Conservation (phyloP, 2,329 filamentous ascomycete genomes). For the Sporothrix protearum region DNA sequence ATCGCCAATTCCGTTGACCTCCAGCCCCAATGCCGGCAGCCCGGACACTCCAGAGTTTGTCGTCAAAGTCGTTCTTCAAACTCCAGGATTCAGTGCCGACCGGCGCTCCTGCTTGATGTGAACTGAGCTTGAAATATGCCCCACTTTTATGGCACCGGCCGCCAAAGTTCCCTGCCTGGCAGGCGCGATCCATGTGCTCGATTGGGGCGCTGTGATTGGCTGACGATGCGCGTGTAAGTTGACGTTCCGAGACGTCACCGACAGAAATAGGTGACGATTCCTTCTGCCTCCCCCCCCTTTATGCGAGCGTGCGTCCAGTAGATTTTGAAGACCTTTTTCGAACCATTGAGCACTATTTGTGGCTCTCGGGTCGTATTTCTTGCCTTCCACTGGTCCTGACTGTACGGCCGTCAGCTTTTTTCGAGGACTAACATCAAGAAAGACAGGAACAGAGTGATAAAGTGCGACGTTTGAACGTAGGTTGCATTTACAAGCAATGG, state of each 20-base stretch:
- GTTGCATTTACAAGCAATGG: not conserved
- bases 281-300: not conserved
- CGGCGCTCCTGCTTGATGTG: too few species aligned
- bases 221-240: not conserved
- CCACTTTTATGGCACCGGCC: constrained; percentile 7
- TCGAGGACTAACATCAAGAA: not conserved
- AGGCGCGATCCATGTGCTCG: constrained; percentile 1
- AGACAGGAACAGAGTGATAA: not conserved
- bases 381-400: not conserved
- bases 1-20: too few species aligned
- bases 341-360: too few species aligned
- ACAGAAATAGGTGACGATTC: not conserved
- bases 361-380: not conserved
- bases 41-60: not conserved
- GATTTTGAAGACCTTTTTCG: not conserved
- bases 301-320: not conserved
- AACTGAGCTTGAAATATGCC: not conserved
- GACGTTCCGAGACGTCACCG: not conserved
- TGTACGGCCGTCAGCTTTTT: not conserved
- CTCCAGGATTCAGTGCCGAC: too few species aligned
- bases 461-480: not conserved
- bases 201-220: constrained; percentile 7
- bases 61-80: not conserved
- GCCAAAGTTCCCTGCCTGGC: not conserved
- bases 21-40: not conserved